Conservation (phyloP, 2,329 filamentous ascomycete species). For the Hypoxylon sp. region DNA sequence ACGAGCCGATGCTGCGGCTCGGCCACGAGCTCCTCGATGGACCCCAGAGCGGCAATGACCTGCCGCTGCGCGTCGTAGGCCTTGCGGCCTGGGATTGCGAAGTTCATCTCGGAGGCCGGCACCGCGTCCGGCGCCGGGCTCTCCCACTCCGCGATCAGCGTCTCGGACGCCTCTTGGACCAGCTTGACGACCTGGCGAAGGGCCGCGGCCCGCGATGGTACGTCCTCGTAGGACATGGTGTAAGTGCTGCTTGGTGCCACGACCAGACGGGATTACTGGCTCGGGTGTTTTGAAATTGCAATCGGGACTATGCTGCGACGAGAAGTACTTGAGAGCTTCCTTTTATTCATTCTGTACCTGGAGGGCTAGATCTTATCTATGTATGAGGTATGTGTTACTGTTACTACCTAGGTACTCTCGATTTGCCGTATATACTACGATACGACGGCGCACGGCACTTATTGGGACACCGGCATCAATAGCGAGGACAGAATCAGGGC, state of each 20-base stretch:
- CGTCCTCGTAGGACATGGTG: constrained; percentile 24
- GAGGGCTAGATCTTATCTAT: too few species aligned
- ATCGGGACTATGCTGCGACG: neutral
- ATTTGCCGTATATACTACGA: constrained; percentile 23
- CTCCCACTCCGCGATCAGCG: constrained; percentile 33
- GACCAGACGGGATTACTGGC: too few species aligned
- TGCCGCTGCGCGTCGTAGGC: constrained; percentile 31
- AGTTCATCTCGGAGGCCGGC: constrained; percentile 21
- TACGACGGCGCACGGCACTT: constrained; percentile 5
- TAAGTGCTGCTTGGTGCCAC: too few species aligned
- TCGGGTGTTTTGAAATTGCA: too few species aligned
- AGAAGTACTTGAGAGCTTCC: neutral
- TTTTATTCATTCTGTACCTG: too few species aligned
- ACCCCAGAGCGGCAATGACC: constrained; percentile 29
- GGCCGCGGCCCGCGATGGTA: constrained; percentile 25
- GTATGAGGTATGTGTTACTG: constrained; percentile 4
- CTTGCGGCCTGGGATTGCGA: constrained; percentile 26
- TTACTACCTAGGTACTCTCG: neutral
- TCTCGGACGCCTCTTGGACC: constrained; percentile 25
- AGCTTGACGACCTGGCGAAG: constrained; percentile 32
- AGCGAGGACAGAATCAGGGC: neutral
- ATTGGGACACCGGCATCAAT: constrained; percentile 15
- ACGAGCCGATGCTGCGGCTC: constrained; percentile 33
- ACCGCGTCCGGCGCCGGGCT: constrained; percentile 26
- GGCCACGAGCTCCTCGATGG: constrained; percentile 34